A percentile compares a stretch with the other conserved stretches of the same genome.
phyloP scores from a whole-genome alignment of 257 asterid genomes.

The Salvia miltiorrhiza region DNA sequence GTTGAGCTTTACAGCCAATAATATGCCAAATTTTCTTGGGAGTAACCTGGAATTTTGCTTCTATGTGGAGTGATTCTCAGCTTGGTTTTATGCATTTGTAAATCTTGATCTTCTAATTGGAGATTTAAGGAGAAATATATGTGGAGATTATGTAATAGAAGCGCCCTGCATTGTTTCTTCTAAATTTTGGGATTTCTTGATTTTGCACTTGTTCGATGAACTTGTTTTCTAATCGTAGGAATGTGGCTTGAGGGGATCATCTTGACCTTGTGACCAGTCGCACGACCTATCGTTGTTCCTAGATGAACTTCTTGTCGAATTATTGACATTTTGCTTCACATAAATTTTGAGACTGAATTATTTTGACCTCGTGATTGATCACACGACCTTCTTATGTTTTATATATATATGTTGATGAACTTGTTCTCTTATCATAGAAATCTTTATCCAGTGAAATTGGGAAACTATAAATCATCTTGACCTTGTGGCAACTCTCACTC shows the following conservation, averaged over 20 bases:
- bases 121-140: too few relatives aligned
- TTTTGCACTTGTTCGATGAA: neutral
- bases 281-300: too few relatives aligned
- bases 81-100: neutral
- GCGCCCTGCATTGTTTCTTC: neutral
- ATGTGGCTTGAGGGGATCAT: neutral
- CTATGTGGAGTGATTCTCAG: neutral
- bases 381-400: neutral
- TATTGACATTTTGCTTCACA: too few relatives aligned
- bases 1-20: neutral
- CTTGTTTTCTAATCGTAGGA: neutral
- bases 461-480: neutral
- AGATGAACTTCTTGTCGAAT: too few relatives aligned
- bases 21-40: neutral
- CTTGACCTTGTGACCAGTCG: too few relatives aligned
- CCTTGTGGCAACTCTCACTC: neutral
- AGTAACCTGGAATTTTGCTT: neutral
- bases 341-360: neutral
- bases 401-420: neutral
- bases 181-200: neutral
- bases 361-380: neutral
- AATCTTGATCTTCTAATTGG: too few relatives aligned
- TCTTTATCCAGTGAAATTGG: neutral
- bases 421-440: neutral
- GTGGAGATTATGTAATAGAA: neutral